Percentiles rank a stretch among this genome's conserved stretches.
Conservation (phyloP, 129 eudicot genomes). For the Helichrysum umbraculigerum region DNA sequence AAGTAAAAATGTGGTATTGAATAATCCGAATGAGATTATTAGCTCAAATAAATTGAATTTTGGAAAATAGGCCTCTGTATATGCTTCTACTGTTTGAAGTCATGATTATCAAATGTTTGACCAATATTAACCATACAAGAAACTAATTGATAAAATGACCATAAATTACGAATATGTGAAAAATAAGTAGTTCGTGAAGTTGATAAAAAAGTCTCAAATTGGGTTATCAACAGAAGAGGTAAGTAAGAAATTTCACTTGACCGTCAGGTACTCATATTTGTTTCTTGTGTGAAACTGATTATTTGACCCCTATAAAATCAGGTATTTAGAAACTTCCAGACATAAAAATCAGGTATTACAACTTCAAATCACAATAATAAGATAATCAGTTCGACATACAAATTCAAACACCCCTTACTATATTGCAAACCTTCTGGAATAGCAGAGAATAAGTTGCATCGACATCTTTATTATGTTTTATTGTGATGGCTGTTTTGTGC, state of each 20-base stretch:
- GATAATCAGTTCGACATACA: not conserved
- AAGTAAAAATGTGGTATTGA: not conserved
- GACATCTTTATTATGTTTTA: not conserved
- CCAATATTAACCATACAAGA: not conserved
- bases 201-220: not conserved
- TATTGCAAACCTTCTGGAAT: not conserved
- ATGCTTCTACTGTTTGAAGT: not conserved
- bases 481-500: slow-evolving; percentile 13
- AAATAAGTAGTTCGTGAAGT: not conserved
- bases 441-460: not conserved
- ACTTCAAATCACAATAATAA: not conserved
- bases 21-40: not conserved
- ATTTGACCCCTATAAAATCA: not conserved
- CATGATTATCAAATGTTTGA: not conserved
- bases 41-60: not conserved
- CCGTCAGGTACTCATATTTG: not conserved
- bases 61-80: not conserved
- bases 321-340: not conserved
- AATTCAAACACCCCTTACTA: not conserved
- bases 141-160: not conserved
- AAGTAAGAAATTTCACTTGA: not conserved
- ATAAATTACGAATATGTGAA: not conserved
- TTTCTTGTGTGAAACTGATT: slow-evolving; percentile 2
- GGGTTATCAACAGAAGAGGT: not conserved
- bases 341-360: not conserved